phyloP scores from a whole-genome alignment of 2,329 filamentous ascomycete species.

The Hansfordia pulvinata region DNA sequence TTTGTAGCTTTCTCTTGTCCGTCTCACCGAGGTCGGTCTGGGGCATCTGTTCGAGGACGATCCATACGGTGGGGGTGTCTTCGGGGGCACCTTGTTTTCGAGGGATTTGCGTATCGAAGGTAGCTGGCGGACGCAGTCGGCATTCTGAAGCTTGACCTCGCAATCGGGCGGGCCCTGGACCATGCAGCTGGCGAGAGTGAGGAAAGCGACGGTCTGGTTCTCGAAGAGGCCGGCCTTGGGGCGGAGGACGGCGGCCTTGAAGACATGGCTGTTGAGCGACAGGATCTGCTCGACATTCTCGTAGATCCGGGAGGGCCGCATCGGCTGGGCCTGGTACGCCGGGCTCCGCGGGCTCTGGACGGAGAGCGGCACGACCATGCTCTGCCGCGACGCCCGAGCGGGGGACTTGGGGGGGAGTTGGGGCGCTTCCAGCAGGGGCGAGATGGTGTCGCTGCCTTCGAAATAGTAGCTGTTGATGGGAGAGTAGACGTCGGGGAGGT shows the following conservation, averaged over 20 bases:
- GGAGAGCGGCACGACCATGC: too few species aligned
- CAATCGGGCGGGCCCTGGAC: constrained; percentile 14
- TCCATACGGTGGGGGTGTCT: constrained; percentile 30
- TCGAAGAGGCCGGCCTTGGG: constrained; percentile 37
- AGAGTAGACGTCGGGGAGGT: too few species aligned
- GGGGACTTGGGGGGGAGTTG: background rate
- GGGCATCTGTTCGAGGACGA: constrained; percentile 31
- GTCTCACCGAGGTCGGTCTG: constrained; percentile 22
- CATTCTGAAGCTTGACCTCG: constrained; percentile 24
- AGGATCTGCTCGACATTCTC: constrained; percentile 24
- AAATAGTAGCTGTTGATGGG: too few species aligned
- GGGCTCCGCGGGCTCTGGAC: background rate
- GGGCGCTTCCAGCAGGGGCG: too few species aligned
- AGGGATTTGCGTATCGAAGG: constrained; percentile 22
- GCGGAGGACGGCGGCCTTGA: constrained; percentile 25
- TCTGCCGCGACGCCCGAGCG: background rate
- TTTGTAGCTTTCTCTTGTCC: constrained; percentile 30
- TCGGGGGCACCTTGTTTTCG: constrained; percentile 20
- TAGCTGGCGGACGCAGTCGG: constrained; percentile 26
- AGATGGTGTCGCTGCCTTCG: too few species aligned
- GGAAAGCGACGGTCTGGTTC: constrained; percentile 31
- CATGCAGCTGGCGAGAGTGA: constrained; percentile 23
- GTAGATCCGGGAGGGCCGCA: constrained; percentile 11
- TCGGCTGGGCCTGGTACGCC: constrained; percentile 5
- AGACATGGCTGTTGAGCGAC: constrained; percentile 23